These are phyloP conservation scores for Pythium sp. DNA, from an alignment of 352 stramenopile genomes.

Conservation along the genomic window DNA sequence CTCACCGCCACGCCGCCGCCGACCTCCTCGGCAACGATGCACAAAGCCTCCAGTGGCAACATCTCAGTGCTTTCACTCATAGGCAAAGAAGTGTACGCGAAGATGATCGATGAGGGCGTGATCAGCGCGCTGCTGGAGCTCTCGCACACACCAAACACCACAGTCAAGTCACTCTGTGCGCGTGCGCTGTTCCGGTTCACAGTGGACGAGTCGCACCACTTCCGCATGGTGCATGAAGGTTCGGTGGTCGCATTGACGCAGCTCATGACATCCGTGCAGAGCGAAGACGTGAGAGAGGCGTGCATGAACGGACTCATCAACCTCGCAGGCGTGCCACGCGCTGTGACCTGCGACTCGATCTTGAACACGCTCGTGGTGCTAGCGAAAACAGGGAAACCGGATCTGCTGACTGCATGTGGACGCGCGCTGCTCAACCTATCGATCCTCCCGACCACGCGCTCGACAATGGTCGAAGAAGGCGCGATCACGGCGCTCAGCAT, in stretches of 20 bases:
- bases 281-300: constrained; percentile 48
- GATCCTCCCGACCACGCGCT: constrained; percentile 71
- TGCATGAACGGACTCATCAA: constrained; percentile 78
- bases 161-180: constrained; percentile 67
- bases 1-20: constrained; percentile 30
- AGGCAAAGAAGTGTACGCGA: constrained; percentile 52
- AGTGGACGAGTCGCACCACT: constrained; percentile 70
- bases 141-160: constrained; percentile 55
- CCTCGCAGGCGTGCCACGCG: constrained; percentile 59
- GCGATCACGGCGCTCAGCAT: constrained; percentile 54
- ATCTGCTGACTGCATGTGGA: constrained; percentile 35
- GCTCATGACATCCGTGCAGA: constrained; percentile 50
- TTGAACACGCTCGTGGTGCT: constrained; percentile 50
- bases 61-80: constrained; percentile 21
- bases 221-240: constrained; percentile 77
- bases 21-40: neutral
- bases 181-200: constrained; percentile 70
- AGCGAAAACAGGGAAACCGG: constrained; percentile 26
- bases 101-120: constrained; percentile 76
- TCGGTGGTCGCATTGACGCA: constrained; percentile 61
- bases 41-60: constrained; percentile 7
- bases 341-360: constrained; percentile 69
- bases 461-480: constrained; percentile 72
- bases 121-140: constrained; percentile 61
- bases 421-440: constrained; percentile 77